phyloP scores from a whole-genome alignment of 345 rosid genomes.

The Populus euphratica region DNA sequence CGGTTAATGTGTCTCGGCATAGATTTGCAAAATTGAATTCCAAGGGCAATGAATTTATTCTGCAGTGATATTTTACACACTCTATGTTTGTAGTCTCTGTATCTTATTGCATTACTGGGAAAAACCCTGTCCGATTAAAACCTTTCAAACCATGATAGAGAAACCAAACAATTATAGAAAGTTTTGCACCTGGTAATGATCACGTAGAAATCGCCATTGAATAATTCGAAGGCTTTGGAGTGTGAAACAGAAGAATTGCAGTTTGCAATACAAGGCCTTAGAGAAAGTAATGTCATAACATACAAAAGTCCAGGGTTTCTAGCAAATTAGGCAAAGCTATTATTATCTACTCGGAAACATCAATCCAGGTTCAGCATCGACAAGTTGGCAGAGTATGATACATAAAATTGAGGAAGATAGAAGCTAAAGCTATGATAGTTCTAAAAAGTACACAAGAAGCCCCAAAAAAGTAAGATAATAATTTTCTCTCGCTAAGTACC shows the following conservation, averaged over 20 bases:
- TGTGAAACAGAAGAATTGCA: not conserved
- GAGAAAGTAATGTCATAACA: not conserved
- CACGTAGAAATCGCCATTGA: too few relatives aligned
- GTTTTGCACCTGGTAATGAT: not conserved
- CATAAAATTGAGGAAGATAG: not conserved
- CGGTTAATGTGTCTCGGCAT: too few relatives aligned
- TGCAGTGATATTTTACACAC: too few relatives aligned
- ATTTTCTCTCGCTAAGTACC: slow-evolving; percentile 5
- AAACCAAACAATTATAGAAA: too few relatives aligned
- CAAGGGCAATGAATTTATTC: too few relatives aligned
- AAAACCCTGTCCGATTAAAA: too few relatives aligned
- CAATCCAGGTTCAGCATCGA: not conserved
- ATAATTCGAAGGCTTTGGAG: too few relatives aligned
- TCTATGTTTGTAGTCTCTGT: too few relatives aligned
- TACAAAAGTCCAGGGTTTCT: not conserved
- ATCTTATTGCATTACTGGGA: too few relatives aligned
- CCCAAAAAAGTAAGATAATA: not conserved
- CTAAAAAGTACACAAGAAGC: not conserved
- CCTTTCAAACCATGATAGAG: too few relatives aligned
- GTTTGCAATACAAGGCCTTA: not conserved
- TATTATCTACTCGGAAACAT: not conserved
- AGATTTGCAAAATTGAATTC: too few relatives aligned
- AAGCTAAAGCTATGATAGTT: not conserved
- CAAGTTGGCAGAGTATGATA: not conserved
- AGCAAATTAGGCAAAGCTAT: not conserved